Base-by-base conservation (phyloP, 2,329 filamentous ascomycete species). In the Fusarium haematococcum region DNA sequence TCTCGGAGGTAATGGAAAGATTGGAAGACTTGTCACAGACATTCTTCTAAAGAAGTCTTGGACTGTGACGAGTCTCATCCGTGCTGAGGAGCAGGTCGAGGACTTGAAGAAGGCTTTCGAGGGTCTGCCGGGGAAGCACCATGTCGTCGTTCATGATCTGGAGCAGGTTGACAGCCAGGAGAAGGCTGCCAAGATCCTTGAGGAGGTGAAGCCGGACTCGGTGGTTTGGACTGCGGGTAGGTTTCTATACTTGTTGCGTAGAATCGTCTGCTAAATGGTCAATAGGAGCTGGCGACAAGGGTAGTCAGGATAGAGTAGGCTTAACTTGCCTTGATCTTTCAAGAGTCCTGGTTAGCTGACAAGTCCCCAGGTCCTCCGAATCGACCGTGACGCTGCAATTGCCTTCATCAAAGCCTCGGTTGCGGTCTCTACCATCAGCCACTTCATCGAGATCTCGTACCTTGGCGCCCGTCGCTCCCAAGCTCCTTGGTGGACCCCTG, bases 1-100 rank as follows among this genome's bases (percentile, higher is more conserved):
- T 65, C 89, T 95, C 61, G 93, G 93, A 77, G 93, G 93, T 73
- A 93, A 94, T 83, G 93, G 93, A 81, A 94, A 93, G 81, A 84
- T 95, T 61, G 89, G 92, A 71, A 89, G 92, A 48, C 84, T 91
- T 35, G 86, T 95, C 14, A 95, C 93, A 7, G 91, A 91, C 2
- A 86, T 94, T 64, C 89, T 95, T 13, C 87, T 95, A 27, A 85
- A 90, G 39, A 89, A 91, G 73, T 89, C 88, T 52, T 95, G 92
- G 91, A 88, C 89, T 69, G 91, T 95, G 52, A 94, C 92, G 39
- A 93, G 91, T 80, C 85, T 95, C 68, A 91, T 95, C 80, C 92
- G 93, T 73, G 89, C 91, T 70, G 84, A 89, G 18, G 89, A 89
- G 1, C 93, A 95, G 71, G 86, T 89, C 60, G 77, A 84, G 2